phyloP scores from a whole-genome alignment of 2,329 filamentous ascomycete species.

The Epicoccum sorghinum region DNA sequence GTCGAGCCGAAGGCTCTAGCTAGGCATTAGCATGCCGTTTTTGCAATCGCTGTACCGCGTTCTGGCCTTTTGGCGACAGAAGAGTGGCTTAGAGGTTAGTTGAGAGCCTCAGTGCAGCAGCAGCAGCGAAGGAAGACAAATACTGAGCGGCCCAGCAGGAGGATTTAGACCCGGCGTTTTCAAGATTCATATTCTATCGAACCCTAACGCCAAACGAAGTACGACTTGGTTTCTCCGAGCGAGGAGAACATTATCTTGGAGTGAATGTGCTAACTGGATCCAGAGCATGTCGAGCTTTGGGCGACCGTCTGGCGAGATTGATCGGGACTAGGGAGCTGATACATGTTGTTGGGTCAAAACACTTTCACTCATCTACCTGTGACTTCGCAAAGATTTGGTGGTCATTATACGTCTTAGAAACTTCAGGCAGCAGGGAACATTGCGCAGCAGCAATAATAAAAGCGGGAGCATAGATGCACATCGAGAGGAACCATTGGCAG shows the following conservation, averaged over 20 bases:
- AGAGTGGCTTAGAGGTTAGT: background rate
- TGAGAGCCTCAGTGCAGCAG: background rate
- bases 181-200: conserved; percentile 6
- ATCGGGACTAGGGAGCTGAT: background rate
- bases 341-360: too few relatives aligned
- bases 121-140: background rate
- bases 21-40: background rate
- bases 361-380: too few relatives aligned
- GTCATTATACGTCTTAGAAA: too few relatives aligned
- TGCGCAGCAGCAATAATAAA: too few relatives aligned
- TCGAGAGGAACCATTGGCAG: too few relatives aligned
- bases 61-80: background rate
- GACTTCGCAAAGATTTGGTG: too few relatives aligned
- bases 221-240: background rate
- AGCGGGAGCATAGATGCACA: too few relatives aligned
- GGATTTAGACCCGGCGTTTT: conserved; percentile 5
- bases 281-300: conserved; percentile 5
- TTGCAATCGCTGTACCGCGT: conserved; percentile 1
- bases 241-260: background rate
- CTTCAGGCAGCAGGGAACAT: too few relatives aligned
- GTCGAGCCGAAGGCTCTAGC: background rate
- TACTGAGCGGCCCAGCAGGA: background rate
- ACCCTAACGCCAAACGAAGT: conserved; percentile 9
- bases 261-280: background rate
- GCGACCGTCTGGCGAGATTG: background rate